phyloP scores from a whole-genome alignment of 257 asterid genomes.

The Henckelia pumila region DNA sequence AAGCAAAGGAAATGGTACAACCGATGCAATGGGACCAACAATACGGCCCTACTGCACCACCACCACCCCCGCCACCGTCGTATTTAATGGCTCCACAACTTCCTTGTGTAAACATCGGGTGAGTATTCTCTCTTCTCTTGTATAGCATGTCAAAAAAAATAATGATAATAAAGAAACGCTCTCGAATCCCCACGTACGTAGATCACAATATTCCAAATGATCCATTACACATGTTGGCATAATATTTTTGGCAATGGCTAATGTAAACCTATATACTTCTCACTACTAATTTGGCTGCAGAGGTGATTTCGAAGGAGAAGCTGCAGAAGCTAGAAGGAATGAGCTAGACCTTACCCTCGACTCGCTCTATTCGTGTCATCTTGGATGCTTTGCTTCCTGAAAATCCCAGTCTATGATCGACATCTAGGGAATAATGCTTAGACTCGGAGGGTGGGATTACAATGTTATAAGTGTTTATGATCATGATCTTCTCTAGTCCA shows the following conservation, averaged over 20 bases:
- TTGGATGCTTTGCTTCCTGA: slow-evolving; percentile 65
- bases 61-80: slow-evolving; percentile 27
- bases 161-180: background rate
- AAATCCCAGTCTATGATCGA: background rate
- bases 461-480: background rate
- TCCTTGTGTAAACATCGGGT: slow-evolving; percentile 60
- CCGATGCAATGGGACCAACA: slow-evolving; percentile 41
- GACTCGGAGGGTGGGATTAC: background rate
- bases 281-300: slow-evolving; percentile 23
- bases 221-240: background rate
- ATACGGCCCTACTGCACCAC: slow-evolving; percentile 18
- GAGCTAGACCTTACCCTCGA: slow-evolving; percentile 82
- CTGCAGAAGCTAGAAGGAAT: slow-evolving; percentile 53
- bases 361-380: slow-evolving; percentile 74
- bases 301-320: slow-evolving; percentile 45
- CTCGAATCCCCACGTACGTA: background rate
- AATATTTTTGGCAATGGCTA: background rate
- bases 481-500: background rate
- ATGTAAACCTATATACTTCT: background rate
- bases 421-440: background rate
- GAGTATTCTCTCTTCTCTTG: background rate
- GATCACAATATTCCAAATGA: background rate
- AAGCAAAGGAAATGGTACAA: slow-evolving; percentile 48
- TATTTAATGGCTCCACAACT: slow-evolving; percentile 44
- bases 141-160: background rate